Evolutionary conservation across 2,329 filamentous ascomycete genomes (phyloP).

Genomic region (Aspergillus novoparasiticus): DNA sequence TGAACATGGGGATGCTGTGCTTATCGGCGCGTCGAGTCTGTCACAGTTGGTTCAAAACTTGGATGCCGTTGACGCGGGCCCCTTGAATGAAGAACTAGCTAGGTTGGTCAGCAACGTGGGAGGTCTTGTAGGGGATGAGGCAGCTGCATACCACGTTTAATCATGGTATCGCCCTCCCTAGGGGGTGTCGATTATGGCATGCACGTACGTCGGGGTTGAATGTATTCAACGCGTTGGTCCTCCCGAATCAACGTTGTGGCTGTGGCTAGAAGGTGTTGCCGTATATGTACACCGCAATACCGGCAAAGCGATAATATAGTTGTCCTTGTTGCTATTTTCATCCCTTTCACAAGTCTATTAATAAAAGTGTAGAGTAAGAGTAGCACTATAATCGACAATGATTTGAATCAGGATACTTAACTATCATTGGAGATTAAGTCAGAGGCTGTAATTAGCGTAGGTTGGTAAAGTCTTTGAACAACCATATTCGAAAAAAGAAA

Average conservation of each 20-base stretch:
- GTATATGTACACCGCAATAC: neutral
- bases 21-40: slow-evolving; percentile 42
- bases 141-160: neutral
- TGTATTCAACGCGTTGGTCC: neutral
- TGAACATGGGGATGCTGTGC: slow-evolving; percentile 39
- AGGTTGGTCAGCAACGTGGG: slow-evolving; percentile 9
- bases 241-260: neutral
- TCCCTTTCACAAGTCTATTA: neutral
- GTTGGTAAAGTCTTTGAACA: no score
- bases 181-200: neutral
- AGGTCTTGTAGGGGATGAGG: neutral
- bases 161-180: neutral
- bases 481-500: no score
- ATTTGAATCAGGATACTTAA: no score
- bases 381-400: neutral
- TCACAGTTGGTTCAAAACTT: slow-evolving; percentile 45
- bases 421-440: no score
- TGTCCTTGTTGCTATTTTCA: neutral
- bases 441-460: no score
- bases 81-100: slow-evolving; percentile 44
- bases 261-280: neutral
- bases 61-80: slow-evolving; percentile 41
- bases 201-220: neutral
- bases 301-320: neutral
- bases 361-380: neutral